These are phyloP conservation scores for Boletus vermiculosoides DNA, from an alignment of 768 basidiomycete species.

Conservation along the genomic window DNA sequence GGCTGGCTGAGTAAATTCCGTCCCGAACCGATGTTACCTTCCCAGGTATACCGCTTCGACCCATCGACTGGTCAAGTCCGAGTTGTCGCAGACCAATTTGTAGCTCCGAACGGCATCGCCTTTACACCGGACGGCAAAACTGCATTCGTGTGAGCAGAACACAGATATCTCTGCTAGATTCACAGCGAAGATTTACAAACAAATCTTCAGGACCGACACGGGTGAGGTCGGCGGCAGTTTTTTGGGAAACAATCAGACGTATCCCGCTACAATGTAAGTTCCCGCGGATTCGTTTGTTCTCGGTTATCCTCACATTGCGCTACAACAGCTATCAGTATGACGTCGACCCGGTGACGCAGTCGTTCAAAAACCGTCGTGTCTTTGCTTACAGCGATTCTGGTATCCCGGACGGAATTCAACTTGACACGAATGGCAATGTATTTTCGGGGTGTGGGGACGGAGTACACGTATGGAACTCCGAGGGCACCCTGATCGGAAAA, in stretches of 20 bases:
- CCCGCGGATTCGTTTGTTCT: not conserved
- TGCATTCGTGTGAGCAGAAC: constrained; percentile 55
- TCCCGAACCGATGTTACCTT: constrained; percentile 50
- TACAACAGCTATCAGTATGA: constrained; percentile 64
- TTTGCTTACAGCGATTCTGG: constrained; percentile 69
- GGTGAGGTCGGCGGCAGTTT: constrained; percentile 39
- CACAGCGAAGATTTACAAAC: constrained; percentile 1
- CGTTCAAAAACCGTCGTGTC: constrained; percentile 59
- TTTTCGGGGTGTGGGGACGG: constrained; percentile 71
- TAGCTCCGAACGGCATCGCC: constrained; percentile 64
- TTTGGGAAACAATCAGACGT: constrained; percentile 51
- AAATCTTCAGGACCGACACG: constrained; percentile 33
- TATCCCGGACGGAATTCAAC: constrained; percentile 63
- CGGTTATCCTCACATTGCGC: not conserved
- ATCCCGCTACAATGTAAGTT: constrained; percentile 66
- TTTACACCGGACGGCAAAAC: constrained; percentile 63
- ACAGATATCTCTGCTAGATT: not conserved
- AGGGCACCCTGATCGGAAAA: constrained; percentile 48
- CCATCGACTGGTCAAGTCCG: not conserved
- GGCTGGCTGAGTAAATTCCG: constrained; percentile 68
- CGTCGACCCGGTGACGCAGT: constrained; percentile 52
- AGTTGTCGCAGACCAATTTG: not conserved
- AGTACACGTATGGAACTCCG: constrained; percentile 56
- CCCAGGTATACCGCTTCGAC: constrained; percentile 20
- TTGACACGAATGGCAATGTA: constrained; percentile 63